phyloP scores from a whole-genome alignment of 1,284 basidiomycete genomes.

The Meira miltonrushii region DNA sequence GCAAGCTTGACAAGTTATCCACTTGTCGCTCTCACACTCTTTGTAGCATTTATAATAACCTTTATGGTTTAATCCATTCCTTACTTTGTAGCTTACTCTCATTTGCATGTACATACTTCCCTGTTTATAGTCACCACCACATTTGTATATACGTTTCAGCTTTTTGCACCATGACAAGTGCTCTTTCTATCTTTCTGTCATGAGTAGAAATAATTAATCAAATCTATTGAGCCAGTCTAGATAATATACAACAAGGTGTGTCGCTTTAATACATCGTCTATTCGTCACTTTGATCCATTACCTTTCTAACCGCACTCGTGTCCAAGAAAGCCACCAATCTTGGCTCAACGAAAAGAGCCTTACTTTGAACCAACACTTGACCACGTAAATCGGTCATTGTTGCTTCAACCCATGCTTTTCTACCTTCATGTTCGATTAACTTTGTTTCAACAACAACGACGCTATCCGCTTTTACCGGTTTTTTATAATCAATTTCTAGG shows the following conservation, averaged over 20 bases:
- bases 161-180: too few relatives aligned
- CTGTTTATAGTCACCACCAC: too few relatives aligned
- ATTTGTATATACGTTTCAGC: too few relatives aligned
- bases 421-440: conserved; percentile 65
- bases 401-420: conserved; percentile 70
- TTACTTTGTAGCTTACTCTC: too few relatives aligned
- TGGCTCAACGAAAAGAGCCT: conserved; percentile 74
- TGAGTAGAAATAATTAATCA: too few relatives aligned
- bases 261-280: background rate
- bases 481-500: conserved; percentile 51
- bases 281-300: conserved; percentile 51
- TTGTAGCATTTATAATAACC: too few relatives aligned
- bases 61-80: too few relatives aligned
- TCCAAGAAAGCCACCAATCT: conserved; percentile 71
- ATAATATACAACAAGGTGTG: background rate
- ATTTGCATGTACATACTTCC: too few relatives aligned
- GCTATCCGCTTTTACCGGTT: conserved; percentile 51
- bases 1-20: too few relatives aligned
- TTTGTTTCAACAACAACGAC: conserved; percentile 64
- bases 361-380: conserved; percentile 69
- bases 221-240: too few relatives aligned
- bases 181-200: too few relatives aligned
- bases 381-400: conserved; percentile 72
- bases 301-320: conserved; percentile 59
- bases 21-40: too few relatives aligned